Conservation (phyloP, 495 filamentous ascomycete species). For the Pyrenopolyporus hunteri region DNA sequence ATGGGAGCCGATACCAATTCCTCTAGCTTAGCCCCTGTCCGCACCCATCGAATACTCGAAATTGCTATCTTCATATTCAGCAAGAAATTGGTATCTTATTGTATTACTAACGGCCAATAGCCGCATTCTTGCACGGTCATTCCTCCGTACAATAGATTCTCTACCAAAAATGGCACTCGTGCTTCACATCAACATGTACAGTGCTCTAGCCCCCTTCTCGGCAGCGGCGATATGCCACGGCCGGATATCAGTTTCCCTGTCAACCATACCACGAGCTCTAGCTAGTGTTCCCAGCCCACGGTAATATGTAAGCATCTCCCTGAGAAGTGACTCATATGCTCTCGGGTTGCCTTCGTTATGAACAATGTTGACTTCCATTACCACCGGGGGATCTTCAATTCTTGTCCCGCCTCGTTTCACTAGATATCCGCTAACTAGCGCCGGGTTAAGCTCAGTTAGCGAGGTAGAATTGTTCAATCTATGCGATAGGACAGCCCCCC, state of each 20-base stretch:
- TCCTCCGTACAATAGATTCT: not conserved
- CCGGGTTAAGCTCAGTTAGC: constrained; percentile 66
- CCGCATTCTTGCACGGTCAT: not conserved
- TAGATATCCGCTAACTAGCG: constrained; percentile 75
- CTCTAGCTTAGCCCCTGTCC: no score
- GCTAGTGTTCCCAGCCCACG: constrained; percentile 76
- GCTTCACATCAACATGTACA: constrained; percentile 63
- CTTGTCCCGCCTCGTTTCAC: constrained; percentile 72
- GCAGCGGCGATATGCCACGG: constrained; percentile 91
- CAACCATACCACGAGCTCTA: constrained; percentile 68
- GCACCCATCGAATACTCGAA: not conserved
- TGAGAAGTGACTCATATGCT: constrained; percentile 65
- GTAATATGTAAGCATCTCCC: constrained; percentile 77
- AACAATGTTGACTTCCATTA: constrained; percentile 71
- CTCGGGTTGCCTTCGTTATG: constrained; percentile 59
- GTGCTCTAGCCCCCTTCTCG: constrained; percentile 64
- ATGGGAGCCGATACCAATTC: constrained; percentile 49
- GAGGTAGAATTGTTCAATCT: constrained; percentile 71
- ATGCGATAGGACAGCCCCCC: constrained; percentile 75
- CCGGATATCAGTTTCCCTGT: constrained; percentile 65
- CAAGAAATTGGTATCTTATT: not conserved
- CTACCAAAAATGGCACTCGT: not conserved
- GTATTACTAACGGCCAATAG: not conserved
- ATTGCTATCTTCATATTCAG: not conserved
- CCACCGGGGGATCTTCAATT: constrained; percentile 65